These are phyloP conservation scores for Candida glucosophila DNA, from an alignment of 1,139 yeast genomes.

Conservation along the genomic window DNA sequence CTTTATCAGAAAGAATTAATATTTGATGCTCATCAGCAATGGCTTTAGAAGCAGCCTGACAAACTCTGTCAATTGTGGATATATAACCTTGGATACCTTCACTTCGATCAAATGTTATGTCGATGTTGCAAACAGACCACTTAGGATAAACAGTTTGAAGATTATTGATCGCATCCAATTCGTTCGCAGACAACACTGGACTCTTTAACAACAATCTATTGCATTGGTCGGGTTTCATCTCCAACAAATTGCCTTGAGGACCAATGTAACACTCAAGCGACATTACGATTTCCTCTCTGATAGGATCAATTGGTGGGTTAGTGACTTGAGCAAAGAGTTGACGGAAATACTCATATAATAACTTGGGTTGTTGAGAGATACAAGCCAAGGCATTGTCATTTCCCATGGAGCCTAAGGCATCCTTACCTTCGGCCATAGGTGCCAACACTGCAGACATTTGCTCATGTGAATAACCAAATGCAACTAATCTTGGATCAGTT, in stretches of 20 bases:
- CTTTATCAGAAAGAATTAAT: slow-evolving; percentile 68
- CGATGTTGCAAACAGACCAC: slow-evolving; percentile 79
- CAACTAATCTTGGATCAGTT: slow-evolving; percentile 73
- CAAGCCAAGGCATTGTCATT: slow-evolving; percentile 97
- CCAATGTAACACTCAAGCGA: slow-evolving; percentile 94
- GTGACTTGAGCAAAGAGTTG: slow-evolving; percentile 98
- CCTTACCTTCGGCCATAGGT: slow-evolving; percentile 96
- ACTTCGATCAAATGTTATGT: slow-evolving; percentile 77
- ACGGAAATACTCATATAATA: slow-evolving; percentile 88
- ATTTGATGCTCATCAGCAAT: slow-evolving; percentile 70
- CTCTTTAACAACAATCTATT: slow-evolving; percentile 75
- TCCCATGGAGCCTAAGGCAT: slow-evolving; percentile 98
- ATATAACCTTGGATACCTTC: slow-evolving; percentile 86
- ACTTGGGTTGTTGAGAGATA: slow-evolving; percentile 83
- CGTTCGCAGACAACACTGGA: slow-evolving; percentile 70
- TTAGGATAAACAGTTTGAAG: slow-evolving; percentile 71
- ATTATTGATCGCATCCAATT: slow-evolving; percentile 64
- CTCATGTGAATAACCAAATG: slow-evolving; percentile 90
- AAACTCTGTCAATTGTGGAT: slow-evolving; percentile 75
- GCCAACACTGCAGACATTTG: slow-evolving; percentile 76
- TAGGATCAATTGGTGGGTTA: slow-evolving; percentile 97
- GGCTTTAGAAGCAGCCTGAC: slow-evolving; percentile 81
- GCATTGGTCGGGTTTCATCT: slow-evolving; percentile 88
- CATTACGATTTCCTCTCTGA: slow-evolving; percentile 95
- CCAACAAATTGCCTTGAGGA: slow-evolving; percentile 92